Conservation (phyloP, 2,329 filamentous ascomycete genomes). For the Acrocalymma vagum region DNA sequence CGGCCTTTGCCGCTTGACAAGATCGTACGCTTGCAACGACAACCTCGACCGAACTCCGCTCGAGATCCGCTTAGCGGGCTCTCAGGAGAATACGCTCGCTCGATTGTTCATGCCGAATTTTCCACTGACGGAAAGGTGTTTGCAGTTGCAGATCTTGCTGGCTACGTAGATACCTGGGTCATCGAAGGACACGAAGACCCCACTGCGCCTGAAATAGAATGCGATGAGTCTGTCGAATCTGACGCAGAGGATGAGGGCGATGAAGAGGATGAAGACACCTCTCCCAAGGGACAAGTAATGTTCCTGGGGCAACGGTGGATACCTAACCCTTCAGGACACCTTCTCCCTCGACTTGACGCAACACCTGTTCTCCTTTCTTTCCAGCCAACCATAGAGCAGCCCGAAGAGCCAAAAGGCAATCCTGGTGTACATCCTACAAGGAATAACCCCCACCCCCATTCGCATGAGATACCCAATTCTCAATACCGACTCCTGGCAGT, state of each 20-base stretch:
- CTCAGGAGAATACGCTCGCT: constrained; percentile 78
- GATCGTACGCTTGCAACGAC: constrained; percentile 49
- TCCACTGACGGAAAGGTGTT: constrained; percentile 82
- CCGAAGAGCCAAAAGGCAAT: constrained; percentile 51
- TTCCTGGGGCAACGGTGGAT: constrained; percentile 75
- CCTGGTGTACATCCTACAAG: constrained; percentile 59
- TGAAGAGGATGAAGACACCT: constrained; percentile 56
- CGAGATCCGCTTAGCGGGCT: constrained; percentile 64
- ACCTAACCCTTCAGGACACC: constrained; percentile 71
- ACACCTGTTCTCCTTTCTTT: constrained; percentile 57
- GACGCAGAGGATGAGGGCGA: constrained; percentile 41
- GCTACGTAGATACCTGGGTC: constrained; percentile 88
- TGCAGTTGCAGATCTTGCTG: constrained; percentile 81
- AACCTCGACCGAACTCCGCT: constrained; percentile 34
- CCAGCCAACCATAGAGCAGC: constrained; percentile 44
- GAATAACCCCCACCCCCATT: constrained; percentile 61
- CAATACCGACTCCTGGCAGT: constrained; percentile 67
- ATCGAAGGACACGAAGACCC: constrained; percentile 66
- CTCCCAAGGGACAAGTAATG: constrained; percentile 55
- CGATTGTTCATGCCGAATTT: constrained; percentile 78
- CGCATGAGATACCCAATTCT: constrained; percentile 63
- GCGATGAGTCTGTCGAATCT: constrained; percentile 40
- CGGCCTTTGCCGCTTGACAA: constrained; percentile 47
- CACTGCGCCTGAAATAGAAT: constrained; percentile 51
- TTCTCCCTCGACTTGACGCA: constrained; percentile 56